Evolutionary conservation across 768 basidiomycete species (phyloP).

Genomic region (Calocybe indica): DNA sequence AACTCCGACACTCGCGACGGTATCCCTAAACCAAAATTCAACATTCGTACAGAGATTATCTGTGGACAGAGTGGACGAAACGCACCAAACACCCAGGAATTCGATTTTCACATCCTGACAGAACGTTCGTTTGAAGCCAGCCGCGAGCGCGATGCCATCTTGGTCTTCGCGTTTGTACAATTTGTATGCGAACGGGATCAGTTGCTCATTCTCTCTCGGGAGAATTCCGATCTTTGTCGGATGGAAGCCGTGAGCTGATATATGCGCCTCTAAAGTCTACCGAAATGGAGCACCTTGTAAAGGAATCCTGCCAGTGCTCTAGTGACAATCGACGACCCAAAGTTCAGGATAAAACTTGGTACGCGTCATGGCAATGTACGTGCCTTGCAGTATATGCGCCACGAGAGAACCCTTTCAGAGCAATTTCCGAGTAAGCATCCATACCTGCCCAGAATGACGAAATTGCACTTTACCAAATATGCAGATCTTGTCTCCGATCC

Average conservation of each 20-base stretch:
- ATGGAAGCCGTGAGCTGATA: no score
- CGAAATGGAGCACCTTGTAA: constrained; percentile 42
- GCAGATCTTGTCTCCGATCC: constrained; percentile 67
- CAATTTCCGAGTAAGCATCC: no score
- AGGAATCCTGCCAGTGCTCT: constrained; percentile 69
- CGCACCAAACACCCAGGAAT: constrained; percentile 76
- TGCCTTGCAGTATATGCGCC: constrained; percentile 34
- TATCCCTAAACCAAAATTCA: constrained; percentile 48
- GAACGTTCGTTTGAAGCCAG: constrained; percentile 71
- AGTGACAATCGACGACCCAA: not conserved
- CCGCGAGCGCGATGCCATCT: constrained; percentile 38
- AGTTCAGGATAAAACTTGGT: constrained; percentile 8
- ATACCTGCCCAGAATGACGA: not conserved
- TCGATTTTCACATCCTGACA: constrained; percentile 64
- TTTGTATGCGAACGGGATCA: constrained; percentile 70
- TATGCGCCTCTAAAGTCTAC: not conserved
- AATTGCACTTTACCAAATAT: constrained; percentile 48
- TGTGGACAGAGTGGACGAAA: not conserved
- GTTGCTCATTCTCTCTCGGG: constrained; percentile 59
- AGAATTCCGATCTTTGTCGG: constrained; percentile 60
- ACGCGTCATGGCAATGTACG: not conserved
- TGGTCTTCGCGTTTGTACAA: constrained; percentile 53
- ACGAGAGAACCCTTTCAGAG: constrained; percentile 63
- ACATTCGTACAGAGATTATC: not conserved
- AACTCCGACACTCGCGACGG: constrained; percentile 70